Base-by-base conservation (phyloP, 192 early-diverging fungal genomes). In the Dissophora ornata region DNA sequence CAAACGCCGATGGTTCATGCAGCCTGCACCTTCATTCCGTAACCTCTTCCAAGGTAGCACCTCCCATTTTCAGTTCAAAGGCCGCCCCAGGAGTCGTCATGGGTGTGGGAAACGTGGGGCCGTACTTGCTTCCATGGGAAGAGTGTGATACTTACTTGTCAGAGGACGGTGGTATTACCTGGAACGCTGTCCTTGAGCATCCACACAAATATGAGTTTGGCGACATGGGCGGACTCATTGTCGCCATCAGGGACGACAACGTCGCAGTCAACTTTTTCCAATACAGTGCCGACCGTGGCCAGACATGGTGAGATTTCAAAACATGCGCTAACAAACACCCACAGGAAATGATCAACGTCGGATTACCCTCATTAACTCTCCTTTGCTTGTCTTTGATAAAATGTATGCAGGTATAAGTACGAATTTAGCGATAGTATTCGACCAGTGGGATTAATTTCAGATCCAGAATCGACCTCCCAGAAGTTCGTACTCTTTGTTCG, bases 61-160 rank as follows among this genome's bases (percentile, higher is more conserved):
- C 94, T 7, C 84, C 83, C 13, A 83, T 96, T 9, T 95, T 93
- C 69, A 91, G 91, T 21, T 85, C 90, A 1, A 62, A 79, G 18
- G 80, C 88, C 7, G 89, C 95, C 38, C 86, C 94, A 8, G 97
- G 97, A 48, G 81, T 95, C 12, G 71, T 98, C n/a, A 71, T 97
- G 83, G 97, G 94, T 34, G 94, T 98, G 21, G 97, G 97, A 21
- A 93, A 82, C 58, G 96, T 95, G 12, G 95, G 96, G 22, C 30
- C 81, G 0, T 80, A 88, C 52, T 82, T 97, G 12, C 47, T 86
- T 24, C 82, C 85, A 3, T 95, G 93, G 79, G 84, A 85, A 28
- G 83, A 91, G 25, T 90, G 92, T 61, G 94, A 96, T 64, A 96
- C 94, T 0, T 98, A 95, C 52, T 50, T 98, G 40, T 95, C 93